phyloP scores from a whole-genome alignment of 2,329 filamentous ascomycete genomes.

The Polytolypa hystricis region DNA sequence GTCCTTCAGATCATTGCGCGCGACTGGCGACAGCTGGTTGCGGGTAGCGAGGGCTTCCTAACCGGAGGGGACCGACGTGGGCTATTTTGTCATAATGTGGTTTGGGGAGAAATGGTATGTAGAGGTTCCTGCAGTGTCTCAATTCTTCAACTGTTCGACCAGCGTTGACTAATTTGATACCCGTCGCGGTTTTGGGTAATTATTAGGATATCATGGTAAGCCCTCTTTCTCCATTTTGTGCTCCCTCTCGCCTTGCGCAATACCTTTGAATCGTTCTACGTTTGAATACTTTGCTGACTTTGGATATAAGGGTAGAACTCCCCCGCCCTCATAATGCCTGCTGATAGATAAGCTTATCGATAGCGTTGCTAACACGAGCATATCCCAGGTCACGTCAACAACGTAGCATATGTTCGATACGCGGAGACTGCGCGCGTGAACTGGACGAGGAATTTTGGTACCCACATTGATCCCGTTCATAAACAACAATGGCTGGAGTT shows the following conservation, averaged over 20 bases:
- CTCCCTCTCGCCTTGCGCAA: too few relatives aligned
- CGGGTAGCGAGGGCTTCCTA: constrained; percentile 65
- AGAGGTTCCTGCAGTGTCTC: neutral
- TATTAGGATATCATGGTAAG: constrained; percentile 38
- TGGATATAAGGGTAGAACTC: constrained; percentile 5
- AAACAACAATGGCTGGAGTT: constrained; percentile 56
- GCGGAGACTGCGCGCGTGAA: constrained; percentile 73
- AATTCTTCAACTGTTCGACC: neutral
- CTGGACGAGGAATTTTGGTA: constrained; percentile 61
- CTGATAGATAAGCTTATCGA: neutral
- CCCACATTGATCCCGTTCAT: constrained; percentile 50
- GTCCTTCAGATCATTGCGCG: constrained; percentile 50
- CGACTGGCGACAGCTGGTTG: constrained; percentile 62
- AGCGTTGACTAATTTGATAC: constrained; percentile 12
- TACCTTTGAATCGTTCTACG: too few relatives aligned
- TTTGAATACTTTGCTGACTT: too few relatives aligned
- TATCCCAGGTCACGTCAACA: constrained; percentile 65
- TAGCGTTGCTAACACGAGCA: constrained; percentile 14
- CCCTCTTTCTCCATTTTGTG: neutral
- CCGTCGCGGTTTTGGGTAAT: constrained; percentile 5
- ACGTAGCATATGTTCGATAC: constrained; percentile 71
- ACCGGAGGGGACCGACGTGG: constrained; percentile 51
- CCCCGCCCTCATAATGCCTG: neutral
- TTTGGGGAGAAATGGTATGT: constrained; percentile 77
- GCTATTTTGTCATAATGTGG: constrained; percentile 55